Evolutionary conservation across 2,329 filamentous ascomycete species (phyloP).

Genomic region (Tympanopsis confertula): DNA sequence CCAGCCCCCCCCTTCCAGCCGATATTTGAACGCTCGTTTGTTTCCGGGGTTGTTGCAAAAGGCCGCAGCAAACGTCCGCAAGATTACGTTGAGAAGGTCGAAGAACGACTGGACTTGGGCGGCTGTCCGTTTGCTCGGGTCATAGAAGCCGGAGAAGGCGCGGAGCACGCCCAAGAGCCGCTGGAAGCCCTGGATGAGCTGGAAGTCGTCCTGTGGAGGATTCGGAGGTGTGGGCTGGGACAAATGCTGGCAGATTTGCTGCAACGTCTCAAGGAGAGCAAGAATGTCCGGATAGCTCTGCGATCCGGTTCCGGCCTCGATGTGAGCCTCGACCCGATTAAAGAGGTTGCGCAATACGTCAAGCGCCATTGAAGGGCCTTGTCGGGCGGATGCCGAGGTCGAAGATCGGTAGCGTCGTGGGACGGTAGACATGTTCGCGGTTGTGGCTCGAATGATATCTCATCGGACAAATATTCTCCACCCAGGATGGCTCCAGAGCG

Average conservation of each 20-base stretch:
- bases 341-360: conserved; percentile 45
- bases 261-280: conserved; percentile 41
- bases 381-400: conserved; percentile 45
- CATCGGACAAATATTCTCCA: too few relatives aligned
- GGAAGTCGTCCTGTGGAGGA: conserved; percentile 66
- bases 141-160: conserved; percentile 65
- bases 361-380: conserved; percentile 45
- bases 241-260: conserved; percentile 54
- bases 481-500: too few relatives aligned
- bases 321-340: conserved; percentile 26
- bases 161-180: conserved; percentile 58
- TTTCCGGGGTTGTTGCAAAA: conserved; percentile 76
- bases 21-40: conserved; percentile 70
- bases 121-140: conserved; percentile 47
- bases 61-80: conserved; percentile 63
- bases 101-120: conserved; percentile 56
- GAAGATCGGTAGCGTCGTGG: conserved; percentile 46
- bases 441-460: too few relatives aligned
- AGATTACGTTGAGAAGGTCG: conserved; percentile 56
- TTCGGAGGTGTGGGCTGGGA: conserved; percentile 32
- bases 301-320: conserved; percentile 15
- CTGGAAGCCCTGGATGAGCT: conserved; percentile 69
- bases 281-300: conserved; percentile 34
- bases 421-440: too few relatives aligned
- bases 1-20: conserved; percentile 70